A percentile compares a stretch with the other conserved stretches of the same genome.
phyloP scores from a whole-genome alignment of 164 flowering plant genomes.

The Vitis vinifera region ASM3070453v1 NC_081811.1:22376501-22377000 shows the following conservation, averaged over 20 bases:
- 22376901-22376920: conserved; percentile 62
- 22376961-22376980: conserved; percentile 54
- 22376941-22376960: conserved; percentile 33
- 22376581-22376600: conserved; percentile 92
- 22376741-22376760: conserved; percentile 27
- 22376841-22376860: conserved; percentile 49
- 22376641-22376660: conserved; percentile 48
- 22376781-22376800: conserved; percentile 78
- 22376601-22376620: conserved; percentile 46
- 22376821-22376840: conserved; percentile 87
- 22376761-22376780: conserved; percentile 24
- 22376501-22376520: neutral
- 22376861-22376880: conserved; percentile 54
- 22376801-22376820: conserved; percentile 88
- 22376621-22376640: conserved; percentile 91
- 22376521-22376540: conserved; percentile 3
- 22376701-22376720: conserved; percentile 58
- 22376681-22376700: conserved; percentile 81
- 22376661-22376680: conserved; percentile 63
- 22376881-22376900: conserved; percentile 58
- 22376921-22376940: conserved; percentile 49
- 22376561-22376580: conserved; percentile 6
- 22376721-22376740: conserved; percentile 16
- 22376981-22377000: conserved; percentile 43
- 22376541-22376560: neutral